Evolutionary conservation across 441 rosid genomes (phyloP), one percentile per base, ranked within the genome.

Genomic region (Adansonia grandidieri): DNA sequence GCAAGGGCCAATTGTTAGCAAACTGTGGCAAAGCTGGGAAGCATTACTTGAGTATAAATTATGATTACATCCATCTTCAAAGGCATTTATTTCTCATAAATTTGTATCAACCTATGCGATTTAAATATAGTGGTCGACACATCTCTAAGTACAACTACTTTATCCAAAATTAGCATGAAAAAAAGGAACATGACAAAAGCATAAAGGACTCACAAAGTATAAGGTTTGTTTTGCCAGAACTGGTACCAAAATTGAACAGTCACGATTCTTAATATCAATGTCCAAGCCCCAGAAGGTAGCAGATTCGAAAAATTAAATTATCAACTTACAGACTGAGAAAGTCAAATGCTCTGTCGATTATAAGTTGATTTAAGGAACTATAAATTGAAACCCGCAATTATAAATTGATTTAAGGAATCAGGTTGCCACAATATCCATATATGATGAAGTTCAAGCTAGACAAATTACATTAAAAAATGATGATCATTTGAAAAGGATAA

Each of bases 241-340:
- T 10, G 9, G 40, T 2, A 44, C 28, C 1, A 44, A 44, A 66
- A 67, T 67, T 67, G 44, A 19, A 32, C 54, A 67, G 14, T 44
- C 24, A 45, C 54, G 9, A 45, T 45, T 68, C 72, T 68, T 45
- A 67, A 66, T 4, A 17, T 20, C 54, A 67, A 67, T 67, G 72
- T 67, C 54, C 37, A 67, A 67, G 54, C 54, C 37, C 11, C 3
- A 24, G 2, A 61, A 24, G 42, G 42, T 61, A 4, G n/a, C n/a
- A 61, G 66, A 24, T 61, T 45, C n/a, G n/a, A 67, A 45, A 67
- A 67, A 19, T 22, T 28, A 44, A 45, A 5, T 44, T 45, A n/a
- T 67, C 32, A 67, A 48, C 54, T 45, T 42, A 9, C 6, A 17
- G 22, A 1, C 9, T 44, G 14, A 22, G 65, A 66, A 66, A 17